phyloP scores from a whole-genome alignment of 139 green algal genomes.

The Mesostigma viride region DNA sequence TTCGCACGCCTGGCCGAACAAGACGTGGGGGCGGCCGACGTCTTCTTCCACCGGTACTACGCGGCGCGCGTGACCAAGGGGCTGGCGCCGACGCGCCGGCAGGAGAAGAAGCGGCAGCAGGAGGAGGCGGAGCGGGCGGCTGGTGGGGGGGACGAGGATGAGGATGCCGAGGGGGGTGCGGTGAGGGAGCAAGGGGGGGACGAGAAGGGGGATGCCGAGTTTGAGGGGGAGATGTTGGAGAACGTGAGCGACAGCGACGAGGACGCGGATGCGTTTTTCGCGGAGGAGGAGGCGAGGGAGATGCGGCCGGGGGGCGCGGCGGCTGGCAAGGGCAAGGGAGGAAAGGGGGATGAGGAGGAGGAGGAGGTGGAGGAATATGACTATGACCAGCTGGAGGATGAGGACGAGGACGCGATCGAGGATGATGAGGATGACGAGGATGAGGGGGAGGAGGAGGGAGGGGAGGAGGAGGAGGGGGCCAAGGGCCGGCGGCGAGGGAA shows the following conservation, averaged over 20 bases:
- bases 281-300: background rate
- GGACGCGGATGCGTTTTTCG: slow-evolving; percentile 11
- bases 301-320: no score
- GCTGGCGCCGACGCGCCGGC: background rate
- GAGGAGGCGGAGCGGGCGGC: slow-evolving; percentile 18
- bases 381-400: background rate
- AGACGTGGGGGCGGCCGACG: slow-evolving; percentile 53
- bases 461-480: slow-evolving; percentile 3
- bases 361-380: slow-evolving; percentile 13
- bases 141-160: slow-evolving; percentile 6
- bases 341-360: slow-evolving; percentile 2
- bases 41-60: slow-evolving; percentile 79
- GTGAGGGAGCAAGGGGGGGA: background rate
- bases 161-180: background rate
- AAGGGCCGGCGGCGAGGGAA: background rate
- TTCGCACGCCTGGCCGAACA: slow-evolving; percentile 56
- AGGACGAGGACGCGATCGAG: slow-evolving; percentile 15
- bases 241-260: slow-evolving; percentile 11
- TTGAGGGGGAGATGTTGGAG: background rate
- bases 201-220: background rate
- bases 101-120: slow-evolving; percentile 3
- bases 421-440: background rate
- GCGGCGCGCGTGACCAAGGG: slow-evolving; percentile 8
- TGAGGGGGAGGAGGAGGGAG: slow-evolving; percentile 3
- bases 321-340: background rate